Base-by-base conservation (phyloP, 2,329 filamentous ascomycete species). In the Penicillium digitatum region DNA sequence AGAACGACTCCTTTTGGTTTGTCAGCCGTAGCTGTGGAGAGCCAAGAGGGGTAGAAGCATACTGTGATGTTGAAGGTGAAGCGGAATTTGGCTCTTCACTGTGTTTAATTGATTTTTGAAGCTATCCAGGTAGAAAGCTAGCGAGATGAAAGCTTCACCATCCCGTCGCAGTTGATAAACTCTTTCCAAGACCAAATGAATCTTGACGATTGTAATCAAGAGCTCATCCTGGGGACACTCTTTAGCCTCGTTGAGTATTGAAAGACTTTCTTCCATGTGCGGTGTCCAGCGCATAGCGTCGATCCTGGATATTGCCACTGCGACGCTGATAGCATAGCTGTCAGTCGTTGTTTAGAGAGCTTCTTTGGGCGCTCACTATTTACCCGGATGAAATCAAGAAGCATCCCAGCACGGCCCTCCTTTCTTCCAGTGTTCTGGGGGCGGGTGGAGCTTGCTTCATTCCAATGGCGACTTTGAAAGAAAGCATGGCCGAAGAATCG, bases 221-320 rank as follows among this genome's bases (percentile, higher is more conserved):
- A 81, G 61, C 27, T 74, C 71, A 62, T 87, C 84, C 1, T 76
- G 75, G 0, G 76, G 70, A 24, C 73, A 73, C 52, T 84, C 79
- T 8, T 74, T 74, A 1, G 75, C 69, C 16, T 75, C 69, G 5
- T 74, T 70, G 0, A 87, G 69, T 1, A 75, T 59, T 5, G 74
- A 67, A 1, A 86, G 70, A 34, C 78, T 82, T 34, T 85, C 82
- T 29, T 85, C 82, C 74, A 87, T 79, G 48, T 84, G 78, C 1
- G 78, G 61, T 0, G 79, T 84, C 84, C 84, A 87, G 2, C 72
- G 74, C 46, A 86, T 71, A 2, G 76, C 63, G 49, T 85, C 81
- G 3, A 66, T 62, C 45, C 47, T 58, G 3, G 50, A 61, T 53
- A 63, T 57, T 29, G 70, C 49, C 72, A 78, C 3, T 65, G 71